Conservation (phyloP, 495 filamentous ascomycete species). For the Lineolata rhizophorae region DNA sequence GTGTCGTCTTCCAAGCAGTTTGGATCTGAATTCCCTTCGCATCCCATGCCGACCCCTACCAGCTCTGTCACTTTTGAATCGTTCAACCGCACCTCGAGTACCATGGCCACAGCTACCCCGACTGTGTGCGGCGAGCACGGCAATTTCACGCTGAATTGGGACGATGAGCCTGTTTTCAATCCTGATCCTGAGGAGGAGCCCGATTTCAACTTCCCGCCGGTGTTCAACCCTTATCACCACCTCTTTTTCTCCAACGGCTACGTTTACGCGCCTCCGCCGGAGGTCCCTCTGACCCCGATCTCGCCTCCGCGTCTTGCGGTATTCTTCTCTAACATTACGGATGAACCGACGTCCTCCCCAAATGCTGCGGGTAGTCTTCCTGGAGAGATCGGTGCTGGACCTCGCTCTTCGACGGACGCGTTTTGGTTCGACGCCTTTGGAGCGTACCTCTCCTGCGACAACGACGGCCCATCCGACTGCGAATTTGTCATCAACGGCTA, state of each 20-base stretch:
- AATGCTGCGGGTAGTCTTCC: slow-evolving; percentile 14
- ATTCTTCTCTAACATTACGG: slow-evolving; percentile 15
- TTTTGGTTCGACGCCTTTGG: slow-evolving; percentile 24
- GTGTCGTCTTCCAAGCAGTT: too few relatives aligned
- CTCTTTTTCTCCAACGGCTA: slow-evolving; percentile 21
- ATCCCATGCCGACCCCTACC: too few relatives aligned
- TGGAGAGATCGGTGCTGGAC: slow-evolving; percentile 24
- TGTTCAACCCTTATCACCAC: slow-evolving; percentile 24
- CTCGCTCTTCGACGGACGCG: slow-evolving; percentile 15
- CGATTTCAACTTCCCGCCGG: slow-evolving; percentile 16
- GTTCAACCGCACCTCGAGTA: neutral
- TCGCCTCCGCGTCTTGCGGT: slow-evolving; percentile 22
- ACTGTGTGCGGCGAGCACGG: slow-evolving; percentile 14
- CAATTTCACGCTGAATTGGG: slow-evolving; percentile 15
- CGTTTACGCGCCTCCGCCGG: slow-evolving; percentile 20
- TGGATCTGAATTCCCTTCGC: too few relatives aligned
- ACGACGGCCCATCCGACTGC: slow-evolving; percentile 18
- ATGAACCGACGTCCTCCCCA: slow-evolving; percentile 10
- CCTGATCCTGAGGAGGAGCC: slow-evolving; percentile 10
- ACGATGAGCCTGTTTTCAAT: slow-evolving; percentile 13
- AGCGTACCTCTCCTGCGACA: slow-evolving; percentile 21
- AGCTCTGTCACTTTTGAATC: too few relatives aligned
- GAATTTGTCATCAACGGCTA: slow-evolving; percentile 20
- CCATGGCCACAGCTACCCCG: slow-evolving; percentile 3
- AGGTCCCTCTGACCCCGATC: slow-evolving; percentile 19